A percentile compares a stretch with the other conserved stretches of the same genome.
Evolutionary conservation across 2,329 filamentous ascomycete genomes (phyloP).

Genomic region (Bipolaris victoriae): DNA sequence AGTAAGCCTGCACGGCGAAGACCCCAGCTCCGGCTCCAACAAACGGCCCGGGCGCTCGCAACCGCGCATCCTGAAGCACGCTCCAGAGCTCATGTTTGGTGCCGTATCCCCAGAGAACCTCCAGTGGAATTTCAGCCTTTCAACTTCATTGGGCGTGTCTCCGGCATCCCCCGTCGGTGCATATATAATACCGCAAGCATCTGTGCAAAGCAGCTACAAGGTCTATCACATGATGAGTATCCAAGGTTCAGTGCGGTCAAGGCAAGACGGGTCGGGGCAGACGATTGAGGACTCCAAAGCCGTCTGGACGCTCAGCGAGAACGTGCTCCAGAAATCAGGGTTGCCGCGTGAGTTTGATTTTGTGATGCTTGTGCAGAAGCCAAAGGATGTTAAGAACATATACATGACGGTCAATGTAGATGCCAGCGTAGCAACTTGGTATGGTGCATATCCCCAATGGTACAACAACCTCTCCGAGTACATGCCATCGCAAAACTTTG

Average conservation of each 20-base stretch:
- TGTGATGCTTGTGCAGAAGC: constrained; percentile 57
- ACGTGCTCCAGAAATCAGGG: constrained; percentile 55
- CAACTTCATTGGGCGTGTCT: constrained; percentile 55
- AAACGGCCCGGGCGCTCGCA: constrained; percentile 26
- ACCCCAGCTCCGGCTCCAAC: constrained; percentile 12
- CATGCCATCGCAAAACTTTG: constrained; percentile 45
- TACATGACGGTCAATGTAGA: constrained; percentile 53
- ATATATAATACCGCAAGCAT: constrained; percentile 52
- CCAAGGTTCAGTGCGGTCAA: constrained; percentile 55
- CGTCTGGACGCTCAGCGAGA: constrained; percentile 60
- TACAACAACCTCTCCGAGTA: constrained; percentile 49
- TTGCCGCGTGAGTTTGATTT: constrained; percentile 60
- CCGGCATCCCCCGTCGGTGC: constrained; percentile 51
- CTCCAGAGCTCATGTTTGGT: constrained; percentile 58
- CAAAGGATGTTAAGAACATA: constrained; percentile 48
- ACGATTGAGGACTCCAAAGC: constrained; percentile 55
- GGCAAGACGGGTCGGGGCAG: constrained; percentile 47
- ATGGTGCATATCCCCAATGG: constrained; percentile 52
- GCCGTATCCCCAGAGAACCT: constrained; percentile 56
- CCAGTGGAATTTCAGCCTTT: constrained; percentile 57
- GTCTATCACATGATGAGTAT: constrained; percentile 59
- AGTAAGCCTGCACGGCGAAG: constrained; percentile 45
- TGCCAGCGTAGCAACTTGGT: constrained; percentile 51
- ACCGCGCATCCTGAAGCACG: constrained; percentile 57
- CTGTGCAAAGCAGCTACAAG: constrained; percentile 51